Evolutionary conservation across 2,329 filamentous ascomycete species (phyloP), one percentile per base, ranked within the genome.

Genomic region (Didymellaceae sp.): DNA sequence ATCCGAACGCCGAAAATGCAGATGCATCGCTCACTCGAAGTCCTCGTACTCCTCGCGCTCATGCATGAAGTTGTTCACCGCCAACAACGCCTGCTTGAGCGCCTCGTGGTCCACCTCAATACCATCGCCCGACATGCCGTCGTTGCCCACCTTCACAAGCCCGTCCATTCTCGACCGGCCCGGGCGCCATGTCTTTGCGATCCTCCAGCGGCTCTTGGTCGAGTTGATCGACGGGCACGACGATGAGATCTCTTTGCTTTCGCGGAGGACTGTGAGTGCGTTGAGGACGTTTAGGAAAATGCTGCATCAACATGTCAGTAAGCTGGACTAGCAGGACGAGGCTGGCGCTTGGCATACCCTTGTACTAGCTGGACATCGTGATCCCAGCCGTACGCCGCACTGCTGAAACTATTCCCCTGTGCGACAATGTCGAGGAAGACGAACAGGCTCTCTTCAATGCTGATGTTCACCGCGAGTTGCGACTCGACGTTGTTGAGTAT

Each of bases 21-120:
- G 28, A 49, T 32, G 28, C 31, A 11, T n/a, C 34, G 45, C 41
- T 61, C 55, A 63, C 37, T 52, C 48, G 16, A 48, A 46, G 14
- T 54, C 45, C 10, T 59, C 60, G 31, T 58, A 63, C 45, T 73
- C 70, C 37, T 62, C 63, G 32, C 61, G 60, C 44, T 73, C 69
- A 24, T 72, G 63, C 57, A 73, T 72, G 58, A 72, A 73, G 58
- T 72, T 72, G 56, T 73, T 72, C 32, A 73, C 44, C 9, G 69
- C 68, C 45, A 66, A 65, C 45, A 73, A 52, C 7, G 68, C 69
- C 50, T 67, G 53, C 30, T 65, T 66, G 24, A 73, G 51, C 26
- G 54, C 52, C 28, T 72, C 66, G 45, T 72, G 66, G 41, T 63
- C 62, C 34, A 73, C 55, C 21, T 72, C 68, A 35, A 73, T 57